Evolutionary conservation across 805 yeast species (phyloP).

Genomic region (Ogataea siamensis): DNA sequence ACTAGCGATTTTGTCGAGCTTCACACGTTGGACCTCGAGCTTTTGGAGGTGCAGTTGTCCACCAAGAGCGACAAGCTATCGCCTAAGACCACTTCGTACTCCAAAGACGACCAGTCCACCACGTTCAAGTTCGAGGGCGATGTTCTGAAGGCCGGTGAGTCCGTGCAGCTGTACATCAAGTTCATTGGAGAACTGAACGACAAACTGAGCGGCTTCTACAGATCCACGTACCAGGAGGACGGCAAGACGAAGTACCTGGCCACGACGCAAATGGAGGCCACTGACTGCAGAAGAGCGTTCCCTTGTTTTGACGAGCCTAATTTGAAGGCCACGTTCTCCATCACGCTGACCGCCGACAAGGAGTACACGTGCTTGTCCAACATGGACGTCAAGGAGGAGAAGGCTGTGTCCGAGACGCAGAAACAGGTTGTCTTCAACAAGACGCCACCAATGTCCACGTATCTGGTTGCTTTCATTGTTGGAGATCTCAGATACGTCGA

Average conservation of each 20-base stretch:
- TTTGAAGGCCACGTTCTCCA: conserved; percentile 53
- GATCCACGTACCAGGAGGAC: conserved; percentile 45
- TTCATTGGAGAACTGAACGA: conserved; percentile 48
- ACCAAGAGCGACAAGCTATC: conserved; percentile 20
- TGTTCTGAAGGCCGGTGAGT: conserved; percentile 31
- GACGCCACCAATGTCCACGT: conserved; percentile 56
- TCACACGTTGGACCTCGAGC: conserved; percentile 36
- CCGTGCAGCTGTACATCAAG: conserved; percentile 33
- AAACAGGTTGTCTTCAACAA: conserved; percentile 40
- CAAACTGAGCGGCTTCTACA: conserved; percentile 58
- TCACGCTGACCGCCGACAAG: conserved; percentile 38
- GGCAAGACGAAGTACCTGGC: conserved; percentile 45
- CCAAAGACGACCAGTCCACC: conserved; percentile 61
- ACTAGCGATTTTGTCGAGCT: conserved; percentile 48
- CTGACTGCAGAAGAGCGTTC: conserved; percentile 59
- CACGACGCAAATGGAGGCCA: conserved; percentile 62
- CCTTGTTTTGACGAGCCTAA: conserved; percentile 61
- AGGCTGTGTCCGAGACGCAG: conserved; percentile 15
- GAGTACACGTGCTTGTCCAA: conserved; percentile 46
- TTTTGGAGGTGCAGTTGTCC: conserved; percentile 21
- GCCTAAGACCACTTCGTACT: conserved; percentile 27
- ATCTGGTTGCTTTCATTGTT: conserved; percentile 55
- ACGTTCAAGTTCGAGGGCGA: conserved; percentile 53
- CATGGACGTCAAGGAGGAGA: conserved; percentile 40
- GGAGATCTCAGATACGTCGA: conserved; percentile 58